Base-by-base conservation (phyloP, 371 early-diverging fungal species). In the Mortierella sp. region DNA sequence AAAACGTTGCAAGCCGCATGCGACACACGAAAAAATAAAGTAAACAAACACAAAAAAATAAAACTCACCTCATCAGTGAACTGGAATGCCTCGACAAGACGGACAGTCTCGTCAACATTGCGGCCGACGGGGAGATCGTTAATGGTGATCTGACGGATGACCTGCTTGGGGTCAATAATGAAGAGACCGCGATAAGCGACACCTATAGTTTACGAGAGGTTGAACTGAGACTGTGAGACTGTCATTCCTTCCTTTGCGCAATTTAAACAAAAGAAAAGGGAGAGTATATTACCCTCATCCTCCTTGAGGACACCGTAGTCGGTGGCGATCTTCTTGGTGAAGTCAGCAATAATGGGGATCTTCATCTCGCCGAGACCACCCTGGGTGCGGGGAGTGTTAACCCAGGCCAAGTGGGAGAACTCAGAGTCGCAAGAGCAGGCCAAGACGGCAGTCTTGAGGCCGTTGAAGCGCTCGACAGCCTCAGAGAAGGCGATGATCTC, bases 351-450 rank as follows among this genome's bases (percentile, higher is more conserved):
- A 83, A 95, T 83, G 40, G 94, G 92, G 84, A 75, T 74, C 68
- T 95, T 91, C 92, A 98, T 92, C 60, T 89, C 88, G 62, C 98
- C 97, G 43, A 99, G 86, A 78, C 99, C 99, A 84, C 99, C 98
- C 72, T 95, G 84, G 80, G 91, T 91, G 70, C 94, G 89, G 47
- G 93, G 90, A 66, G 87, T 86, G 84, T 93, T 88, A 75, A 89
- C 87, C 96, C 97, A 96, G 75, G 90, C 91, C 70, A 89, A 86
- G 86, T 91, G 90, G 51, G 87, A 70, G 89, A 86, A 78, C 83
- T 84, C 84, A 83, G 88, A 73, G 85, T 90, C 92, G 88, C 88
- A 70, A 72, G 90, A 88, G 83, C 70, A 78, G 62, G 73, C 77
- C 30, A 85, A 67, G 68, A 86, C 83, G 54, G 83, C 80, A 51